Base-by-base conservation (phyloP, 495 filamentous ascomycete genomes). In the Daldinia concentrica region DNA sequence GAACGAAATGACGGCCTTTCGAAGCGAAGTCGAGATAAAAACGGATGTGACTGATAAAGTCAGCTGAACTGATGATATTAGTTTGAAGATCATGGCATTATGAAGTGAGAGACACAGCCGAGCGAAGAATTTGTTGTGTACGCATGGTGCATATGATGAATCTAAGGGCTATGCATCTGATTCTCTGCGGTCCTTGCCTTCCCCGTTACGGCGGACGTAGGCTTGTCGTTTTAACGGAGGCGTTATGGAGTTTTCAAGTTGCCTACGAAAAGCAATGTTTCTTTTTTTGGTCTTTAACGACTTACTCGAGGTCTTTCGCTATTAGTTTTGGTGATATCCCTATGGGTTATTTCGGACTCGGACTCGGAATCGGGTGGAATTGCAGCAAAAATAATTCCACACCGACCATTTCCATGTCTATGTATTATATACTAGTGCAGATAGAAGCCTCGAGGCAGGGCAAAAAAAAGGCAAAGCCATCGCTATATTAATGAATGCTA, bases 1-100 rank as follows among this genome's bases (percentile, higher is more conserved):
- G 14, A 76, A 76, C 51, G 79, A 84, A 61, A 56, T 83, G 19
- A 71, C 72, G 29, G 68, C 69, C 22, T 70, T 83, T 12, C 73
- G 77, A 34, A 73, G 64, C 50, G 78, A 81, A 64, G 50, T 75
- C 15, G 74, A 79, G 54, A 56, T 66, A 57, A 76, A 67, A 29
- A 45, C 58, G 17, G 64, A 61, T 17, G 51, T 26, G 34, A 30
- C 54, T 11, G 74, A 74, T 11, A 74, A 73, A 58, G 58, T 60
- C n/a, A 58, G 34, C 17, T 74, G 60, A 68, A 54, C 50, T 30
- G 43, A 48, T 57, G 30, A 57, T 57, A 24, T 9, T 37, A 22
- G 30, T 57, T 57, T 29, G 17, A 50, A 43, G 37, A 63, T 24
- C 24, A 68, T 56, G 68, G 30, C 69, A 68, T 60, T 50, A 69